A percentile compares a stretch with the other conserved stretches of the same genome.
These are phyloP conservation scores for Meyerozyma carpophila DNA, from an alignment of 1,139 yeast genomes.

Conservation along the genomic window DNA sequence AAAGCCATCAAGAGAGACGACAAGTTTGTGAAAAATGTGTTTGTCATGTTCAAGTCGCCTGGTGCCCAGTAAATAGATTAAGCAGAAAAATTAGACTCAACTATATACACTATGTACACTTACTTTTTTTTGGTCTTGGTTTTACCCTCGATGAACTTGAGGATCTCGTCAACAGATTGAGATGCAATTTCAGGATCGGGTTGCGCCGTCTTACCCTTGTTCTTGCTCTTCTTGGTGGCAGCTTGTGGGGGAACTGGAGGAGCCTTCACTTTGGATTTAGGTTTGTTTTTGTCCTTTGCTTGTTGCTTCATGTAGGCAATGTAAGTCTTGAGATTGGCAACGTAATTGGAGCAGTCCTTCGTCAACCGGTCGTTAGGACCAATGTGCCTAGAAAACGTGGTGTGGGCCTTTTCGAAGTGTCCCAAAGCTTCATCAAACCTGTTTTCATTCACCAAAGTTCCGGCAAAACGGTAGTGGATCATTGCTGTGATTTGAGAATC, in stretches of 20 bases:
- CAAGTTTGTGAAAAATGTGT: constrained; percentile 31
- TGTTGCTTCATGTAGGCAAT: constrained; percentile 28
- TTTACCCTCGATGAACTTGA: constrained; percentile 58
- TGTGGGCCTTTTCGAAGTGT: constrained; percentile 47
- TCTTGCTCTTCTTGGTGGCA: constrained; percentile 19
- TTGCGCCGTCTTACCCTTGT: constrained; percentile 18
- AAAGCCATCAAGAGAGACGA: constrained; percentile 24
- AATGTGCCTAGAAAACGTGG: constrained; percentile 47
- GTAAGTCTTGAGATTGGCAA: constrained; percentile 44
- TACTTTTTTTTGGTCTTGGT: constrained; percentile 11
- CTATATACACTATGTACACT: constrained; percentile 8
- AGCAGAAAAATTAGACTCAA: constrained; percentile 2
- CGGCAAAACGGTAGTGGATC: constrained; percentile 62
- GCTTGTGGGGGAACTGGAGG: constrained; percentile 7
- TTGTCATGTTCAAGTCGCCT: constrained; percentile 13
- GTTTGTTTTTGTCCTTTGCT: constrained; percentile 24
- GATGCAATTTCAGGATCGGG: constrained; percentile 53
- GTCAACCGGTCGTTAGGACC: constrained; percentile 64
- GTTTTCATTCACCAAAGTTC: constrained; percentile 49
- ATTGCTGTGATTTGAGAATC: constrained; percentile 55
- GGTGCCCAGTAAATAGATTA: constrained; percentile 2
- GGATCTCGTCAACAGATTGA: constrained; percentile 63
- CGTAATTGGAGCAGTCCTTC: constrained; percentile 60
- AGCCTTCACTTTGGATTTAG: constrained; percentile 9
- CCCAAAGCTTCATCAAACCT: constrained; percentile 52